These are phyloP conservation scores for Dendryphion nanum DNA, from an alignment of 2,329 filamentous ascomycete genomes.

Conservation along the genomic window DNA sequence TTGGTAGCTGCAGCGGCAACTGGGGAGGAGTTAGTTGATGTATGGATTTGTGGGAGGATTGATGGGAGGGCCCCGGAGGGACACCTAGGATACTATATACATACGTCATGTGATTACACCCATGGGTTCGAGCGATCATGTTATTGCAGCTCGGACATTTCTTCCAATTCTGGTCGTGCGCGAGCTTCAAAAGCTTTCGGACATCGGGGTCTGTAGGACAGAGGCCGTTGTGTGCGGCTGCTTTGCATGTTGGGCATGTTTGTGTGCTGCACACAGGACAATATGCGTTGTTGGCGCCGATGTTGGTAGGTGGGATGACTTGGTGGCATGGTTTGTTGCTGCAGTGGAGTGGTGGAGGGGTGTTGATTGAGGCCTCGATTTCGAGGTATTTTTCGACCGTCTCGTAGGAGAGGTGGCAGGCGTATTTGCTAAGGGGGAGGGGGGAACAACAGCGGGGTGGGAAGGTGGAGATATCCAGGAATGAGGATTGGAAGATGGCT, in stretches of 20 bases:
- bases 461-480: constrained; percentile 15
- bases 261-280: constrained; percentile 7
- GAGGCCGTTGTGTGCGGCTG: constrained; percentile 6
- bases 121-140: constrained; percentile 12
- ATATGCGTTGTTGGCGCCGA: constrained; percentile 6
- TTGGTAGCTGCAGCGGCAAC: constrained; percentile 57
- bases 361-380: constrained; percentile 13
- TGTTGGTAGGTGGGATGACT: constrained; percentile 11
- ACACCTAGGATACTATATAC: no score
- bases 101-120: constrained; percentile 18
- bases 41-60: not conserved
- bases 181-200: constrained; percentile 8
- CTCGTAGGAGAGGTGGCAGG: constrained; percentile 3
- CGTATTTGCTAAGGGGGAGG: constrained; percentile 9
- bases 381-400: constrained; percentile 6
- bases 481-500: constrained; percentile 13
- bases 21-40: constrained; percentile 4
- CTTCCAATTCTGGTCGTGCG: constrained; percentile 12
- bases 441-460: constrained; percentile 19
- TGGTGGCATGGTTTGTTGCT: constrained; percentile 9
- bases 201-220: constrained; percentile 12
- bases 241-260: constrained; percentile 12
- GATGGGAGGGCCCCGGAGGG: no score
- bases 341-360: constrained; percentile 12
- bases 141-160: constrained; percentile 13